A percentile compares a stretch with the other conserved stretches of the same genome.
Evolutionary conservation across 2,329 filamentous ascomycete species (phyloP).

Genomic region (Parascedosporium putredinis): DNA sequence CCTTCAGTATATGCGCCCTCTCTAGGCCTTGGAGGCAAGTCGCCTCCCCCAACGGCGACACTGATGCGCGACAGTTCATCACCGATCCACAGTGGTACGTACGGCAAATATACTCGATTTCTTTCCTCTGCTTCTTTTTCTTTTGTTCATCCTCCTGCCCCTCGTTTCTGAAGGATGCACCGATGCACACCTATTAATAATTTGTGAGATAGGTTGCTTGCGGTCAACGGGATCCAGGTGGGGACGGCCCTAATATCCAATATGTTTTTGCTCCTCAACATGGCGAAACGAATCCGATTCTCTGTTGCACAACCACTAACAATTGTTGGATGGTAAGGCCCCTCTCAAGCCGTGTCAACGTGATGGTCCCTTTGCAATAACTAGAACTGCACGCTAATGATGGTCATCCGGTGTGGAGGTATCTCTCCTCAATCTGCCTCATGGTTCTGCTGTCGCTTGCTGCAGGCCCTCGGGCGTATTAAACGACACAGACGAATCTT

Average conservation of each 20-base stretch:
- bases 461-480: constrained; percentile 56
- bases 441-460: constrained; percentile 56
- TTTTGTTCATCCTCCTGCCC: no score
- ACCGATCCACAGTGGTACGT: constrained; percentile 59
- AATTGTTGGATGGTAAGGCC: constrained; percentile 62
- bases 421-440: constrained; percentile 33
- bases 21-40: constrained; percentile 66
- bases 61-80: constrained; percentile 36
- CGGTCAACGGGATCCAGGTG: constrained; percentile 69
- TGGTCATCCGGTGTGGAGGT: background rate
- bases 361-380: no score
- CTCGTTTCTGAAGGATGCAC: background rate
- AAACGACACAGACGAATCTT: constrained; percentile 34
- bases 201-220: constrained; percentile 44
- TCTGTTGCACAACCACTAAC: constrained; percentile 73
- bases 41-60: constrained; percentile 33
- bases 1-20: constrained; percentile 80
- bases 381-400: no score
- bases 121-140: no score
- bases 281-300: constrained; percentile 70
- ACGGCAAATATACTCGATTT: no score
- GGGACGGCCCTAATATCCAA: constrained; percentile 69
- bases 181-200: background rate
- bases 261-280: constrained; percentile 74
- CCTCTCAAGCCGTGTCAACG: no score